Evolutionary conservation across 2,329 filamentous ascomycete species (phyloP), one percentile per base, ranked within the genome.

Genomic region (Xylaria sp.): DNA sequence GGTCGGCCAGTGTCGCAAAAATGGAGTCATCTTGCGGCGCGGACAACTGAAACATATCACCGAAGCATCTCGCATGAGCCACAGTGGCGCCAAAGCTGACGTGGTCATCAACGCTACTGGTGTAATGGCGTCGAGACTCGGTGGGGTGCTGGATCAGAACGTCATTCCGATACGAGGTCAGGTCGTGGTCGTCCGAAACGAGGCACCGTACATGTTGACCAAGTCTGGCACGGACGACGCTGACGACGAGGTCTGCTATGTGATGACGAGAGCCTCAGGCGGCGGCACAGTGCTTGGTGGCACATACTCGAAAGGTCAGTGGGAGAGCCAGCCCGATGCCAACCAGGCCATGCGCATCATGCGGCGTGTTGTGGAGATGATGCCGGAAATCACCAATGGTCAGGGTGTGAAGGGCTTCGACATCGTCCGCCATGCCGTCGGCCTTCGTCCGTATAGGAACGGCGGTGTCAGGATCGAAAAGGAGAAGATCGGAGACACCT

Each of bases 281-380:
- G 94, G 94, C 22, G 94, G 94, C 11, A 96, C 92, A 0, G 85
- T 97, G 47, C 82, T 97, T 2, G 94, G 94, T n/a, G 94, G 94
- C 2, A 95, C 90, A 53, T 92, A 96, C 74, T 90, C 94, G 77
- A 87, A 90, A 73, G 86, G 89, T 31, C 91, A 89, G 74, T 97
- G 93, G 93, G 92, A 96, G 72, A 86, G 89, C 42, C 86, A 90
- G 71, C 89, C 91, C 0, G 94, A 97, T 73, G 90, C 90, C 0
- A 93, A 92, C 75, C 84, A 93, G n/a, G 92, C 94, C 0, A 80
- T 86, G 61, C 86, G 94, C 13, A 97, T 97, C 77, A 96, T 97
- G 92, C 89, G 90, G 79, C 86, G 94, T n/a, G 85, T 86, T 25
- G 83, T 92, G 5, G 85, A 87, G 36, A 78, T 88, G 33, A 87